A percentile compares a stretch with the other conserved stretches of the same genome.
Evolutionary conservation across 768 basidiomycete genomes (phyloP).

Genomic region (Mycena sanguinolenta): DNA sequence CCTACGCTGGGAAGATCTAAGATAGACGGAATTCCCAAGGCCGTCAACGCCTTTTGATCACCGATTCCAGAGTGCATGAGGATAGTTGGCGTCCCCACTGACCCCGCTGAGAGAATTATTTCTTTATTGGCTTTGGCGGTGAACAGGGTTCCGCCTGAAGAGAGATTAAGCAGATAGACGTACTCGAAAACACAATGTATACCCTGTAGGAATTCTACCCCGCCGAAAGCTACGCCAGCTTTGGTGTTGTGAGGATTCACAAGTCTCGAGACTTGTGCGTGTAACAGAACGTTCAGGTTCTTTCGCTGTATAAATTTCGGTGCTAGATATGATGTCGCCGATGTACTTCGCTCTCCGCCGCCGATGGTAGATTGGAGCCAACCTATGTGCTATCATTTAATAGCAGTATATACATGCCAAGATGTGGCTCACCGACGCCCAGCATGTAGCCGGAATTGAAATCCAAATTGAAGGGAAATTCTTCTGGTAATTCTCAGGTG

Average conservation of each 20-base stretch:
- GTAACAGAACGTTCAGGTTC: slow-evolving; percentile 45
- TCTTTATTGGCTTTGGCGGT: slow-evolving; percentile 43
- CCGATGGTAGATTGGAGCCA: slow-evolving; percentile 33
- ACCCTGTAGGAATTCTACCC: not conserved
- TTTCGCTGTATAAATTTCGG: slow-evolving; percentile 38
- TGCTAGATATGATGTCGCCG: slow-evolving; percentile 43
- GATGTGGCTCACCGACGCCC: slow-evolving; percentile 40
- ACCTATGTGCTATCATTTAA: not conserved
- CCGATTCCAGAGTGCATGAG: slow-evolving; percentile 48
- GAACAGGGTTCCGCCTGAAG: slow-evolving; percentile 3
- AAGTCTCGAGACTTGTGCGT: slow-evolving; percentile 40
- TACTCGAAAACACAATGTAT: not conserved
- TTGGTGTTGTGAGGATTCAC: not conserved
- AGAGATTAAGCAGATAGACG: not conserved
- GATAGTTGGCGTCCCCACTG: slow-evolving; percentile 46
- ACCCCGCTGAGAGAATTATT: slow-evolving; percentile 49
- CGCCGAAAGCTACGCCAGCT: not conserved
- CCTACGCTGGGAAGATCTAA: slow-evolving; percentile 21
- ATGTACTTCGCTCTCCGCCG: slow-evolving; percentile 27
- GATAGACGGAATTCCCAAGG: slow-evolving; percentile 33
- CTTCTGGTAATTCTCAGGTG: not conserved
- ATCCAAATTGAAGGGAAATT: slow-evolving; percentile 44
- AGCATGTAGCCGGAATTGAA: slow-evolving; percentile 44
- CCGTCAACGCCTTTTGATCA: slow-evolving; percentile 26
- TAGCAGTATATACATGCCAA: not conserved